Evolutionary conservation across 768 basidiomycete species (phyloP), one percentile per base, ranked within the genome.

Genomic region (Suillus alpinus): DNA sequence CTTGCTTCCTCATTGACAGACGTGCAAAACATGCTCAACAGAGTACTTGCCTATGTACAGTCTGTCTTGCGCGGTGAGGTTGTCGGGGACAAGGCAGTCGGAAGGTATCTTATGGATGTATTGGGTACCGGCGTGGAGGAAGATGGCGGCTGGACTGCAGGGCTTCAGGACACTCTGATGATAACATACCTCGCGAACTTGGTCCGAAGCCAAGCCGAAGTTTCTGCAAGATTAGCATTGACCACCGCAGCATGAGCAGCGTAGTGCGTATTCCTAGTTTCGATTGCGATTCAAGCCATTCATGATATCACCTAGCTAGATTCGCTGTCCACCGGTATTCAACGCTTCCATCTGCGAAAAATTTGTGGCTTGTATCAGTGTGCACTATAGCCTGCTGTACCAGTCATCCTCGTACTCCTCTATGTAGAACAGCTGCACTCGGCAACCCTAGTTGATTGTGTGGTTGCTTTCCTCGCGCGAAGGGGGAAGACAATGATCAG

Each of bases 181-280:
- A 86, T 98, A 60, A 91, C 92, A 58, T 98, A 98, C 76, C 81
- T 98, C 67, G 91, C 93, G 29, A 96, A 94, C 73, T 83, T 98
- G 67, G 89, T 97, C 61, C 86, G 94, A 67, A 87, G 93, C 59
- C 95, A 98, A 78, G 91, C 92, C 53, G 95, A 98, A 75, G 86
- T 97, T 39, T 93, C 94, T 2, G 85, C 92, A 36, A 85, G 95
- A 68, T 78, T 98, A 73, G 90, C 91, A 55, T 82, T 98, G 63
- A 82, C 90, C 34, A 80, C 83, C 29, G 68, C 73, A 12, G 53
- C 59, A 55, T 73, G 60, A 70, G 40, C 73, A 67, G 84, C 76
- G 67, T 65, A 26, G 46, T 29, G 23, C 39, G 23, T 31, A 31
- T 47, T 41, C 40, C 34, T 51, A 39, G 20, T 59, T 37, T 55